These are phyloP conservation scores for Ophiosphaerella narmari DNA, from an alignment of 2,329 filamentous ascomycete species.

Conservation along the genomic window DNA sequence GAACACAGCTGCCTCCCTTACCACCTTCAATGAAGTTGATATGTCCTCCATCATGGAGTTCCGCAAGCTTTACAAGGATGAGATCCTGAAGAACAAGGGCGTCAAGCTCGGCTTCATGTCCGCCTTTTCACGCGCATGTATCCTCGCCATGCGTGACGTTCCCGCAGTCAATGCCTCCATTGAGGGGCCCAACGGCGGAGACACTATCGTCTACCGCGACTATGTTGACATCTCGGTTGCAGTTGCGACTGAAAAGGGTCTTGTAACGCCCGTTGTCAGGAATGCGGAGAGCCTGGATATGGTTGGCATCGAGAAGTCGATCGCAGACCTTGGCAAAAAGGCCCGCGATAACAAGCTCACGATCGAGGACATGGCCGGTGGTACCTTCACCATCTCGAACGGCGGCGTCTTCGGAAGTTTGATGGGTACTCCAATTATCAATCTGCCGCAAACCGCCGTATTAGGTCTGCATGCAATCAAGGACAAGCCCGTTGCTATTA, in stretches of 20 bases:
- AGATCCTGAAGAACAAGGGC: conserved; percentile 91
- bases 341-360: conserved; percentile 95
- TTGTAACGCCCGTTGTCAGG: conserved; percentile 94
- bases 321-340: conserved; percentile 96
- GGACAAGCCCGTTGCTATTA: conserved; percentile 84
- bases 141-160: conserved; percentile 93
- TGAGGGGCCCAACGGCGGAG: conserved; percentile 90
- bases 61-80: conserved; percentile 96
- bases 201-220: conserved; percentile 97
- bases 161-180: conserved; percentile 96
- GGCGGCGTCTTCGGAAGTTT: conserved; percentile 95
- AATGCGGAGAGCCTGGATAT: conserved; percentile 90
- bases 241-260: conserved; percentile 94
- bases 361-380: conserved; percentile 98
- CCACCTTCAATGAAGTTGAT: conserved; percentile 98
- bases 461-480: conserved; percentile 96
- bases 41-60: conserved; percentile 98
- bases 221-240: conserved; percentile 98
- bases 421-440: conserved; percentile 98
- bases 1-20: conserved; percentile 95
- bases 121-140: conserved; percentile 87
- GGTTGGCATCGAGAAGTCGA: conserved; percentile 84
- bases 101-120: conserved; percentile 99
- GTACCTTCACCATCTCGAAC: conserved; percentile 97
- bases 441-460: conserved; percentile 89